Percentiles rank a stretch among this genome's conserved stretches.
Evolutionary conservation across 306 rosid genomes (phyloP).

Genomic region (Vigna hirtella): DNA sequence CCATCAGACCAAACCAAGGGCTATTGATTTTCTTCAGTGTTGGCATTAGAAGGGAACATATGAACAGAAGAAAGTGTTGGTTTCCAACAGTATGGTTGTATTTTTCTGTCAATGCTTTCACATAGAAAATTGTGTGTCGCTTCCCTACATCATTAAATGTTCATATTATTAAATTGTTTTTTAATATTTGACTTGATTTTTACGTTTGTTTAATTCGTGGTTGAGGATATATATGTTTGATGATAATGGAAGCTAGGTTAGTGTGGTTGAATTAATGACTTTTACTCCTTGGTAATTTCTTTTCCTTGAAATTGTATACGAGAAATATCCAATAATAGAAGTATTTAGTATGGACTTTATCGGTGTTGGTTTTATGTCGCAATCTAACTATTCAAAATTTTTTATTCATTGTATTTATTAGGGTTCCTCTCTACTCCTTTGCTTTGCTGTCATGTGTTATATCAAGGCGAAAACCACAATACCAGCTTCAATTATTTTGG

Average conservation of each 20-base stretch:
- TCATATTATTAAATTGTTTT: slow-evolving; percentile 39
- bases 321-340: slow-evolving; percentile 44
- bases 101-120: slow-evolving; percentile 46
- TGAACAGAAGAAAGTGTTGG: not conserved
- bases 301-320: slow-evolving; percentile 12
- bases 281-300: slow-evolving; percentile 28
- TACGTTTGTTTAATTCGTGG: not conserved
- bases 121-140: slow-evolving; percentile 5
- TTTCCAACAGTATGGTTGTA: slow-evolving; percentile 35
- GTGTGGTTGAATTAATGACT: slow-evolving; percentile 29
- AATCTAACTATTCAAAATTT: slow-evolving; percentile 47
- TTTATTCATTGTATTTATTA: slow-evolving; percentile 1
- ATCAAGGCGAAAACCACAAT: not conserved
- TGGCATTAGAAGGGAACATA: not conserved
- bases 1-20: slow-evolving; percentile 25
- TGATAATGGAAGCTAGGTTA: slow-evolving; percentile 1
- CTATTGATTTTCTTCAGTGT: slow-evolving; percentile 21
- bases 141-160: slow-evolving; percentile 34
- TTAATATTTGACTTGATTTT: slow-evolving; percentile 21
- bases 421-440: slow-evolving; percentile 27
- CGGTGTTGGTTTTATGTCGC: slow-evolving; percentile 67
- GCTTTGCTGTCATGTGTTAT: slow-evolving; percentile 44
- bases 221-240: slow-evolving; percentile 23
- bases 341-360: slow-evolving; percentile 58
- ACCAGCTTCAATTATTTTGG: not conserved